phyloP scores from a whole-genome alignment of 1,284 basidiomycete species.

The Naganishia cerealis region DNA sequence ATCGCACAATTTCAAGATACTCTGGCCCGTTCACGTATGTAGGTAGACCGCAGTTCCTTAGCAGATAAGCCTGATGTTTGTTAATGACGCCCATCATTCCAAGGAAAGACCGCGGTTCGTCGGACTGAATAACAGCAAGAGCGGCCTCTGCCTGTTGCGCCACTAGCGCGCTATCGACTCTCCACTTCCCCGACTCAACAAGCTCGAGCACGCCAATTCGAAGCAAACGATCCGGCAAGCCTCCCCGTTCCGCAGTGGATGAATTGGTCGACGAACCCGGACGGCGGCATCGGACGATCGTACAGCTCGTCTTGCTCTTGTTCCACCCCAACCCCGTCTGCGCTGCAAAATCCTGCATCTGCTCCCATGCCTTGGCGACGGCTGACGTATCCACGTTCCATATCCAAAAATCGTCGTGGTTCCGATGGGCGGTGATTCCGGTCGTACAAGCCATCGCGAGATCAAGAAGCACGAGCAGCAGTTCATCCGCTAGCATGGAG shows the following conservation, averaged over 20 bases:
- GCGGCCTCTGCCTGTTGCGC: constrained; percentile 13
- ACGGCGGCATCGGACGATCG: constrained; percentile 1
- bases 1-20: constrained; percentile 11
- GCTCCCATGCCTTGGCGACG: constrained; percentile 11
- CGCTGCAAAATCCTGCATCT: constrained; percentile 27
- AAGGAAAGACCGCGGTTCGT: constrained; percentile 17
- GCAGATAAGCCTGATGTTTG: constrained; percentile 28
- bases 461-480: constrained; percentile 27
- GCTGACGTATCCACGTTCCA: constrained; percentile 15
- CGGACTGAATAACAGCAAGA: constrained; percentile 4
- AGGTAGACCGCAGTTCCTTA: constrained; percentile 14
- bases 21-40: constrained; percentile 21
- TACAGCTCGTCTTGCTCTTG: constrained; percentile 24
- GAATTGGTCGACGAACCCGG: neutral
- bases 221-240: constrained; percentile 12
- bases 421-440: constrained; percentile 19
- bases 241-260: neutral
- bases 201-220: constrained; percentile 25
- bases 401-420: constrained; percentile 33
- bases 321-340: constrained; percentile 26
- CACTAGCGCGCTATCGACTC: constrained; percentile 10
- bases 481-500: constrained; percentile 26
- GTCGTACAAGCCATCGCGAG: constrained; percentile 16
- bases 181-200: constrained; percentile 10
- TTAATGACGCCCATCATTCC: constrained; percentile 26